Base-by-base conservation (phyloP, 2,329 filamentous ascomycete species). In the Fusarium nanum region DNA sequence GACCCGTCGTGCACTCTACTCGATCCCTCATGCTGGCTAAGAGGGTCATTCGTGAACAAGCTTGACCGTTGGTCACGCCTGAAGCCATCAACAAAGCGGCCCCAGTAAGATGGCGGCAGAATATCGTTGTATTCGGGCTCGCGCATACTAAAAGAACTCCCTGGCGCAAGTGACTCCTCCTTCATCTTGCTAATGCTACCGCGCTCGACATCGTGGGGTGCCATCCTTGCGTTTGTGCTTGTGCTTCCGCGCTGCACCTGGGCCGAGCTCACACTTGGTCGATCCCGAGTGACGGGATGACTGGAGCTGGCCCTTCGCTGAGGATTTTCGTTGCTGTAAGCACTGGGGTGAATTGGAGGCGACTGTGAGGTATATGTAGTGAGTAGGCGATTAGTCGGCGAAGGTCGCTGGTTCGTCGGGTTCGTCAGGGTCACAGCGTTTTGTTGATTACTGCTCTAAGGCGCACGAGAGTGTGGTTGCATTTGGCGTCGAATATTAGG, bases 41-140 rank as follows among this genome's bases (percentile, higher is more conserved):
- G 77, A 41, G 81, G 81, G 65, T 83, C 79, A 67, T 80, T 79
- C 45, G 85, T 81, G 42, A 85, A 84, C 69, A 87, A 81, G 61
- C 81, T 81, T 58, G 82, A 79, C 70, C 78, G 78, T 10, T 88
- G 86, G 72, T 91, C 89, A 63, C 88, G 86, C 72, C 86, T 86
- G 82, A 92, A 92, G 78, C 87, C 85, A 78, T 91, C 86, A 72
- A 89, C 68, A 74, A 88, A 83, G 64, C 83, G 83, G 18, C 76
- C 77, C 63, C 83, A 73, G 64, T 79, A 76, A 41, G 76, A 75
- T 45, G 79, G 77, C 54, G 75, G 69, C 28, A 69, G 64, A 22
- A 74, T 69, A 11, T 82, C 79, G 42, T 82, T 80, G 75, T 86
- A 85, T 30, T 82, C 71, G 40, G 84, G 82, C 70, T 85, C 83